Evolutionary conservation across 23 red algal genomes (phyloP), one percentile per base, ranked within the genome.

Genomic region (Gracilaria gracilis): DNA sequence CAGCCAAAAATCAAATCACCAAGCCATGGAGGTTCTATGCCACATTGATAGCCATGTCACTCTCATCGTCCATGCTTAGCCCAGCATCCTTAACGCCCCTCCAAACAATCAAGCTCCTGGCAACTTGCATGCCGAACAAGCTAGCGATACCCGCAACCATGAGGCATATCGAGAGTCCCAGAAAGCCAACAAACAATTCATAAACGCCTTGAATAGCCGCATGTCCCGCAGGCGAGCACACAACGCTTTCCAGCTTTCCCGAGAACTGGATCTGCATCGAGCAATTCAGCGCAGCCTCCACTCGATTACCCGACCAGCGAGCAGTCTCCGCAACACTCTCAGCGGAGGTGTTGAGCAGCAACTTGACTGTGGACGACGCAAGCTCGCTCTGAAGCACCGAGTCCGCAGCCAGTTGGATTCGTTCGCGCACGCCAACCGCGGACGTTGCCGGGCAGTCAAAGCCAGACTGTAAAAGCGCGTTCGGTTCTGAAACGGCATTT

Each of bases 21-120:
- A 32, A 28, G 42, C 61, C 23, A 31, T 32, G 24, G n/a, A 16
- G 3, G 25, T 24, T 21, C 33, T 37, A 69, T 69, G 64, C 64
- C 12, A 14, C 32, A 20, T 32, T 69, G 9, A 69, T 37, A 9
- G 64, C 15, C 64, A 32, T 34, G 9, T 69, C 64, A 17, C 64
- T 69, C 1, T 37, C 64, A 32, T 16, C 27, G 31, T 36, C 64
- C 64, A 69, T 7, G 37, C 31, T 20, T 20, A 69, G 27, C 9
- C 32, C 2, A 0, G 15, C 2, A 5, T 19, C 23, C 72, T 75
- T 87, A 13, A 44, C 40, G 1, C 84, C 67, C 19, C 49, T 48
- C 87, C 87, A 90, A 27, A 90, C 87, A 67, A 81, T 53, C 72
- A 90, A 61, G n/a, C 57, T 57, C 73, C 87, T 66, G 0, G 57